phyloP scores from a whole-genome alignment of 257 asterid genomes.

The Handroanthus guayacan region DNA sequence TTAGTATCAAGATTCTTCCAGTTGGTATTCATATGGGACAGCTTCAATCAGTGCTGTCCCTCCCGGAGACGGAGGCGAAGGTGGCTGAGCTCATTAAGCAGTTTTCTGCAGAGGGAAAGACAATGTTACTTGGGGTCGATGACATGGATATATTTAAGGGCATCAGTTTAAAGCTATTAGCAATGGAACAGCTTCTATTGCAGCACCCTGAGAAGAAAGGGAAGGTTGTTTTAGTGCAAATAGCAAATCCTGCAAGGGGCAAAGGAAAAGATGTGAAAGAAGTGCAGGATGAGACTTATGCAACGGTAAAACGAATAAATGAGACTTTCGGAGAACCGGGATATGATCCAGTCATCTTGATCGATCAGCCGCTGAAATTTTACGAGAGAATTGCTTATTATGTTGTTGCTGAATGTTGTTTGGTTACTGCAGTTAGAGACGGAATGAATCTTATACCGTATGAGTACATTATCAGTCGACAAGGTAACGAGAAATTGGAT shows the following conservation, averaged over 20 bases:
- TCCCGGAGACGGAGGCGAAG: constrained; percentile 66
- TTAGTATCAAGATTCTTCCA: constrained; percentile 89
- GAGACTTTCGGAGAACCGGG: constrained; percentile 77
- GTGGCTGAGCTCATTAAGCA: constrained; percentile 67
- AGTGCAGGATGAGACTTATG: constrained; percentile 76
- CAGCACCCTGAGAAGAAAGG: constrained; percentile 89
- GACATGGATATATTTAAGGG: constrained; percentile 96
- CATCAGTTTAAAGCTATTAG: constrained; percentile 78
- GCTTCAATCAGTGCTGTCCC: constrained; percentile 77
- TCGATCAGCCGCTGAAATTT: constrained; percentile 75
- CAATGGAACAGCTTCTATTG: constrained; percentile 81
- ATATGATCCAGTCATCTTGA: constrained; percentile 73
- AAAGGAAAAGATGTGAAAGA: constrained; percentile 86
- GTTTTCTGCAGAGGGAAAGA: constrained; percentile 62
- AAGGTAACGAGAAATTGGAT: constrained; percentile 72
- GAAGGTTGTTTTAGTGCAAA: constrained; percentile 87
- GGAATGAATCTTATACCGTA: constrained; percentile 95
- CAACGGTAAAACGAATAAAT: constrained; percentile 77
- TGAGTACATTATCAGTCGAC: constrained; percentile 80
- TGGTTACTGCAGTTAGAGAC: constrained; percentile 93
- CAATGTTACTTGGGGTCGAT: constrained; percentile 83
- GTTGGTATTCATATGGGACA: constrained; percentile 94
- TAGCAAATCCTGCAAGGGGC: constrained; percentile 91
- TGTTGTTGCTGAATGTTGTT: constrained; percentile 80
- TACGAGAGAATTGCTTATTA: constrained; percentile 82